Conservation (phyloP, 2,329 filamentous ascomycete species). For the Chaetomiaceae sp. region DNA sequence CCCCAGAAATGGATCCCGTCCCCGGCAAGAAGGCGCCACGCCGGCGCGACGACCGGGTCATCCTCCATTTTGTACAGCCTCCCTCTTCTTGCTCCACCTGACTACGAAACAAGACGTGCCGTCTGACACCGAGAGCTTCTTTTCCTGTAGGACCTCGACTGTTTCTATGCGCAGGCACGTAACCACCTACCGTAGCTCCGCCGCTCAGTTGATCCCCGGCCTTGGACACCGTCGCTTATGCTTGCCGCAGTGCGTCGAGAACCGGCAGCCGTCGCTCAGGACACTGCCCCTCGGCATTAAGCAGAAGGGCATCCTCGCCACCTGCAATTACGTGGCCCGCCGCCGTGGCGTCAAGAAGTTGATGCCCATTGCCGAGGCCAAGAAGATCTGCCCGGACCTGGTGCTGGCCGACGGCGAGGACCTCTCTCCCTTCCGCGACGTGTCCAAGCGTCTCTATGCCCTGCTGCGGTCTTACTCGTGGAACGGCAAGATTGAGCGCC, state of each 20-base stretch:
- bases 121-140: slow-evolving; percentile 12
- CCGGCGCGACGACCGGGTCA: slow-evolving; percentile 61
- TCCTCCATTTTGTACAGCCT: slow-evolving; percentile 69
- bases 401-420: slow-evolving; percentile 86
- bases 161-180: slow-evolving; percentile 79
- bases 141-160: slow-evolving; percentile 65
- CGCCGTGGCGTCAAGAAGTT: slow-evolving; percentile 71
- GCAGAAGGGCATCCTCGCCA: slow-evolving; percentile 90
- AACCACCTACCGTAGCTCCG: not conserved
- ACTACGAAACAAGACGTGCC: not conserved
- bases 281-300: slow-evolving; percentile 74
- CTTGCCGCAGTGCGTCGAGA: slow-evolving; percentile 54
- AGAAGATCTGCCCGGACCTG: slow-evolving; percentile 73
- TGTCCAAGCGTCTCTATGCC: slow-evolving; percentile 73
- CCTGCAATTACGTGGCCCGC: slow-evolving; percentile 90
- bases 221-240: slow-evolving; percentile 2
- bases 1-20: not conserved
- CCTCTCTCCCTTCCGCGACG: slow-evolving; percentile 77
- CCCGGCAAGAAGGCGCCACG: slow-evolving; percentile 28
- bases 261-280: slow-evolving; percentile 69
- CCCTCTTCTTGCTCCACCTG: slow-evolving; percentile 3
- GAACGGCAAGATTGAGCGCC: slow-evolving; percentile 70
- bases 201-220: not conserved
- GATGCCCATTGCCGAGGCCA: slow-evolving; percentile 79
- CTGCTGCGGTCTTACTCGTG: slow-evolving; percentile 72